Conservation (phyloP, 2,329 filamentous ascomycete species). For the Fusarium annulatum region DNA sequence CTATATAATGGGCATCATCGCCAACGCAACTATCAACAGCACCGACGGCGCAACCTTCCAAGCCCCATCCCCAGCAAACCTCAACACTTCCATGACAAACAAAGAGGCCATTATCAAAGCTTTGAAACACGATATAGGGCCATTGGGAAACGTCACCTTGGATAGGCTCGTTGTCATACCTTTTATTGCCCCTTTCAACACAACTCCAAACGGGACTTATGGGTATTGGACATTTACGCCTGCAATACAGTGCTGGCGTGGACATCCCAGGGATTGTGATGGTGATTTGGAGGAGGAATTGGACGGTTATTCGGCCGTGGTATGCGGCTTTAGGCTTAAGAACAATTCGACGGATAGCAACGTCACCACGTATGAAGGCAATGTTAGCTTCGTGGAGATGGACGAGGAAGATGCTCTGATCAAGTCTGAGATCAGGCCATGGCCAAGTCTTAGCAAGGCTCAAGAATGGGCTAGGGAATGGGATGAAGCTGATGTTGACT, state of each 20-base stretch:
- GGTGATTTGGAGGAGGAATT: not conserved
- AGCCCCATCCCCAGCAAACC: not conserved
- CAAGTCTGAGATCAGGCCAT: not conserved
- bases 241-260: not conserved
- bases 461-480: not conserved
- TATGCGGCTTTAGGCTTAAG: not conserved
- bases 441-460: not conserved
- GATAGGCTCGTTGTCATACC: not conserved
- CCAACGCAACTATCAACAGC: not conserved
- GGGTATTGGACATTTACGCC: not conserved
- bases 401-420: not conserved
- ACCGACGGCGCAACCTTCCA: not conserved
- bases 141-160: not conserved
- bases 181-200: not conserved
- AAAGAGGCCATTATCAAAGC: not conserved
- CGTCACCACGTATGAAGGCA: not conserved
- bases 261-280: not conserved
- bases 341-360: not conserved
- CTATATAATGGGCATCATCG: not conserved
- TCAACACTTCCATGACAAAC: not conserved
- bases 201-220: not conserved
- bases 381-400: not conserved
- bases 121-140: accelerated
- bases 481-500: not conserved
- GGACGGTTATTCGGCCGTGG: not conserved